Evolutionary conservation across 768 basidiomycete species (phyloP).

Genomic region (Trichaptum fuscoviolaceum): DNA sequence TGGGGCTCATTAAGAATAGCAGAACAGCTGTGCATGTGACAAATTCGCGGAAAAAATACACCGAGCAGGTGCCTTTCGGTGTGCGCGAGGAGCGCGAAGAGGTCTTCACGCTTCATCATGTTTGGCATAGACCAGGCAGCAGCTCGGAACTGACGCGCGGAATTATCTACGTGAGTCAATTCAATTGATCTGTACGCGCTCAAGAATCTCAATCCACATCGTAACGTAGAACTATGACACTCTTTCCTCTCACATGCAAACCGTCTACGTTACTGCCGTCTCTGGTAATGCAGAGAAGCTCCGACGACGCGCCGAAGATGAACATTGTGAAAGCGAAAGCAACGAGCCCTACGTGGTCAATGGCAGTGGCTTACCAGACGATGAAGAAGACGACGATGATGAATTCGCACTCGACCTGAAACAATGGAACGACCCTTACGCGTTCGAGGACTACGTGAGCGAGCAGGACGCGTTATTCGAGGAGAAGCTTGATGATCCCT

Average conservation of each 20-base stretch:
- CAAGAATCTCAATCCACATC: neutral
- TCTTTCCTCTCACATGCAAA: neutral
- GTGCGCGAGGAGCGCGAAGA: neutral
- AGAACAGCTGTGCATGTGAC: constrained; percentile 47
- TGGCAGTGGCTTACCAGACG: neutral
- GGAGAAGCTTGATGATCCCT: neutral
- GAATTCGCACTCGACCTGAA: neutral
- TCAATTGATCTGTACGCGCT: neutral
- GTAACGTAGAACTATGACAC: neutral
- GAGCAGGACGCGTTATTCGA: neutral
- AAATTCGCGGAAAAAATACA: constrained; percentile 33
- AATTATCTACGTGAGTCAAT: neutral
- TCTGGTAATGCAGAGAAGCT: neutral
- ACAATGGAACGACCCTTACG: constrained; percentile 1
- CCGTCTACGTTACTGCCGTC: neutral
- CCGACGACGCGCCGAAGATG: neutral
- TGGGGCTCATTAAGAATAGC: constrained; percentile 50
- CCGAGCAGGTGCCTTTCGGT: neutral
- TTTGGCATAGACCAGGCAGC: neutral
- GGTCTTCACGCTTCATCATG: neutral
- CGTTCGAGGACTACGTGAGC: constrained; percentile 3
- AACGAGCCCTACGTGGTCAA: neutral
- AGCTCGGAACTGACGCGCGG: neutral
- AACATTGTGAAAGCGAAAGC: neutral
- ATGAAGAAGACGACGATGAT: constrained; percentile 3